Base-by-base conservation (phyloP, 441 rosid species). In the Viola pubescens region DNA sequence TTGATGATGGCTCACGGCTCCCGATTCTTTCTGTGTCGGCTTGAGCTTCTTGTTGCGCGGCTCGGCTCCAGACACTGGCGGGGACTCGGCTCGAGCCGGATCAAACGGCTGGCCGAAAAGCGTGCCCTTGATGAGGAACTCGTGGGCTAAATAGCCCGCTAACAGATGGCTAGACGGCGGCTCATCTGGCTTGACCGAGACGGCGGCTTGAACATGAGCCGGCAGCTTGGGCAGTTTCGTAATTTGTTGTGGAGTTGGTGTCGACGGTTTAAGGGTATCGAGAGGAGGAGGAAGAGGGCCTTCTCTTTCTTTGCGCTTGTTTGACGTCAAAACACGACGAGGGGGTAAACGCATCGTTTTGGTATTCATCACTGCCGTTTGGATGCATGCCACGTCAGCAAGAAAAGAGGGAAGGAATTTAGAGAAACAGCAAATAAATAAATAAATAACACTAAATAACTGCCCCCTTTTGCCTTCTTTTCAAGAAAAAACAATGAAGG, bases 341-440 rank as follows among this genome's bases (percentile, higher is more conserved):
- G 97, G 82, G 44, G 92, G 94, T n/a, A 84, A 80, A 63, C 91
- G 95, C 97, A 90, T 90, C 79, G 87, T 80, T 88, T 88, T 88
- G 79, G 96, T 88, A 66, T 77, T 83, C 85, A 77, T 80, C 26
- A 52, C 48, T 43, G 12, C 59, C 68, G 71, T 60, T 64, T 58
- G 11, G 67, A 62, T 73, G 78, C 82, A 77, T 82, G 85, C 92
- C 96, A 91, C 95, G 90, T 84, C 82, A 26, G 3, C 2, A 26
- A 26, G 34, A 1, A 26, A 26, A 26, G 68, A 0, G 7, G 60
- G 16, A 14, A 10, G 48, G 4, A 26, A 58, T 13, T 16, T 26
- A 9, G 12, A n/a, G 14, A 43, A 6, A 8, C 40, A 8, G 50
- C 0, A 37, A 50, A 26, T 9, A 12, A 37, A 4, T 14, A 59